Percentiles rank a stretch among this genome's conserved stretches.
These are phyloP conservation scores for Spathaspora girioi DNA, from an alignment of 805 yeast genomes.

Conservation along the genomic window DNA sequence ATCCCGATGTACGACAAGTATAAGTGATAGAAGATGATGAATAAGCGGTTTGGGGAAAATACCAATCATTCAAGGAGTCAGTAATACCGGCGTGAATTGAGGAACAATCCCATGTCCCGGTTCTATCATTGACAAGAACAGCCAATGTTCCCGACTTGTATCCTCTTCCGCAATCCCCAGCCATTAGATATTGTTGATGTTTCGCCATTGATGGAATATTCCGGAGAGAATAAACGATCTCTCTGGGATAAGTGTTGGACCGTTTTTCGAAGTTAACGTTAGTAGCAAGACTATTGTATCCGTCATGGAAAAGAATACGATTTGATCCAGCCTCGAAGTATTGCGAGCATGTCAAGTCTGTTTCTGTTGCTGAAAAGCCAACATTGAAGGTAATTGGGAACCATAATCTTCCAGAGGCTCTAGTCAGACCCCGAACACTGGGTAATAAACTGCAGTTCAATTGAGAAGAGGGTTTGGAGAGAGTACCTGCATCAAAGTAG, in stretches of 20 bases:
- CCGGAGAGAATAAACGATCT: slow-evolving; percentile 1
- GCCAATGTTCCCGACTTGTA: slow-evolving; percentile 20
- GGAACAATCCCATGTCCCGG: slow-evolving; percentile 13
- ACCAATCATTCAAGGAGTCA: slow-evolving; percentile 19
- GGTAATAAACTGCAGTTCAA: slow-evolving; percentile 16
- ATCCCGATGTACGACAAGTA: slow-evolving; percentile 7
- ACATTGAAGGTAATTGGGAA: slow-evolving; percentile 21
- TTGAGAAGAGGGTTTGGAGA: slow-evolving; percentile 11
- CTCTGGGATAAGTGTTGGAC: slow-evolving; percentile 4
- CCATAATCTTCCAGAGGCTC: slow-evolving; percentile 14
- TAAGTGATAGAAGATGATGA: slow-evolving; percentile 12
- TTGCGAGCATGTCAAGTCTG: slow-evolving; percentile 15
- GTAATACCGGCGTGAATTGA: slow-evolving; percentile 14
- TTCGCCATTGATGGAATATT: slow-evolving; percentile 11
- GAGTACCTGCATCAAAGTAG: slow-evolving; percentile 13
- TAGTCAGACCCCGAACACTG: slow-evolving; percentile 9
- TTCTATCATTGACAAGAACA: slow-evolving; percentile 4
- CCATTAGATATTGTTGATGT: slow-evolving; percentile 10
- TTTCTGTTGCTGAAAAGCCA: slow-evolving; percentile 12
- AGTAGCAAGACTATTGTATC: slow-evolving; percentile 10
- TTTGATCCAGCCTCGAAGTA: slow-evolving; percentile 17
- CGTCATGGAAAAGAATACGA: slow-evolving; percentile 15
- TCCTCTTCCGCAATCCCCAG: slow-evolving; percentile 17
- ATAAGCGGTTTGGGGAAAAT: slow-evolving; percentile 10
- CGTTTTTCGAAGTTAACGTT: slow-evolving; percentile 7